Evolutionary conservation across 1,139 yeast species (phyloP).

Genomic region (Arxiozyma heterogenica): DNA sequence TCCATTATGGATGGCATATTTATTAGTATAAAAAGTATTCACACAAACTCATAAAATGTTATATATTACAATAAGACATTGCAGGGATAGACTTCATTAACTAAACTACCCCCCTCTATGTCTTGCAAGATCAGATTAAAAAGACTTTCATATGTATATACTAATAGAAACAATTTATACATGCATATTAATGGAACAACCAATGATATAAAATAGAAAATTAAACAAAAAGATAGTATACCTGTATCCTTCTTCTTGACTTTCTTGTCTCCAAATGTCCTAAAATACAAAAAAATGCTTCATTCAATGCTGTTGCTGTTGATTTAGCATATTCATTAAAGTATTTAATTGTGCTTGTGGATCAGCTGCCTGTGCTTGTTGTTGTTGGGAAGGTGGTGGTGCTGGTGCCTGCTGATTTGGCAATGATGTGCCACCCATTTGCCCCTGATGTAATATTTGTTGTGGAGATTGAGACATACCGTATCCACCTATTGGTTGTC

Average conservation of each 20-base stretch:
- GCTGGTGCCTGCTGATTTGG: slow-evolving; percentile 21
- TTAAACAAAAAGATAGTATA: not conserved
- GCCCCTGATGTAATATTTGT: slow-evolving; percentile 12
- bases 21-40: too few species aligned
- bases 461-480: slow-evolving; percentile 12
- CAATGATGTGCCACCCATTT: slow-evolving; percentile 4
- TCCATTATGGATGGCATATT: not conserved
- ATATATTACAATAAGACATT: too few species aligned
- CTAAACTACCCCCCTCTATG: not conserved
- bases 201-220: too few species aligned
- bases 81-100: not conserved
- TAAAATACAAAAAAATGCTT: not conserved
- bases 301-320: slow-evolving; percentile 22
- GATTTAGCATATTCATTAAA: slow-evolving; percentile 35
- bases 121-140: not conserved
- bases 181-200: not conserved
- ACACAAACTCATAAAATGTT: too few species aligned
- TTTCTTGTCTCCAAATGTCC: not conserved
- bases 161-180: not conserved
- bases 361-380: slow-evolving; percentile 24
- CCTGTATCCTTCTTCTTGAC: not conserved
- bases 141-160: not conserved
- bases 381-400: slow-evolving; percentile 16
- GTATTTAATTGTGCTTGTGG: slow-evolving; percentile 35
- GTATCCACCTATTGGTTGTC: slow-evolving; percentile 6